A percentile compares a stretch with the other conserved stretches of the same genome.
phyloP scores from a whole-genome alignment of 345 rosid genomes.

The Eucalyptus tenuipes region DNA sequence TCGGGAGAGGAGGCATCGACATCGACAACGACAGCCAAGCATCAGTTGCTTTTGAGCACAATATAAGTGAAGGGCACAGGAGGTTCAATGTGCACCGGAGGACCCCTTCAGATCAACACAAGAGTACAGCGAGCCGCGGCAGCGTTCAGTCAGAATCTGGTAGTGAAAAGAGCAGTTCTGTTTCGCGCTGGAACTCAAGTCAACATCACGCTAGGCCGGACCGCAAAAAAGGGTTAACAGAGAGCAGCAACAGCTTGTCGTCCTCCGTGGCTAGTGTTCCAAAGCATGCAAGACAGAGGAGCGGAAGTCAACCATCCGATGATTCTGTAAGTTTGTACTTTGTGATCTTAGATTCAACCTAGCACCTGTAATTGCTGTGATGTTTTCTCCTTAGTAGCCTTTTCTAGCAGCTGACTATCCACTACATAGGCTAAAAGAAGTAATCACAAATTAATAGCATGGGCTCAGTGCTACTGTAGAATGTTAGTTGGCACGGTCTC shows the following conservation, averaged over 20 bases:
- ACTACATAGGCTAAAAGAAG: background rate
- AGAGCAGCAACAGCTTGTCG: conserved; percentile 3
- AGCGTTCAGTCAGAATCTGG: conserved; percentile 1
- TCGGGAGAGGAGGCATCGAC: background rate
- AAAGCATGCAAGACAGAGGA: conserved; percentile 1
- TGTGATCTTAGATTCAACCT: background rate
- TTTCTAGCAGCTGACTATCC: background rate
- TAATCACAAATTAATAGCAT: background rate
- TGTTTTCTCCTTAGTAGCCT: background rate
- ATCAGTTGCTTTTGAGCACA: background rate
- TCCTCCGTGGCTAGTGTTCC: background rate
- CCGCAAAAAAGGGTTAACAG: background rate
- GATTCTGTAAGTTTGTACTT: background rate
- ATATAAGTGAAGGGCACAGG: background rate
- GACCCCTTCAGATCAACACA: background rate
- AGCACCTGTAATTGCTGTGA: background rate
- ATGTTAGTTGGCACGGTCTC: background rate
- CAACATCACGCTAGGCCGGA: background rate
- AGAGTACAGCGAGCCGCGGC: background rate
- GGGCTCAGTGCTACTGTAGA: background rate
- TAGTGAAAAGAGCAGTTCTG: conserved; percentile 9
- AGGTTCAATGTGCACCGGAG: background rate
- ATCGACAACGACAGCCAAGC: background rate
- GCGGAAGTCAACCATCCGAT: background rate
- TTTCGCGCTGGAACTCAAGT: background rate